phyloP scores from a whole-genome alignment of 2,329 filamentous ascomycete genomes.

The Paraphoma sp. region DNA sequence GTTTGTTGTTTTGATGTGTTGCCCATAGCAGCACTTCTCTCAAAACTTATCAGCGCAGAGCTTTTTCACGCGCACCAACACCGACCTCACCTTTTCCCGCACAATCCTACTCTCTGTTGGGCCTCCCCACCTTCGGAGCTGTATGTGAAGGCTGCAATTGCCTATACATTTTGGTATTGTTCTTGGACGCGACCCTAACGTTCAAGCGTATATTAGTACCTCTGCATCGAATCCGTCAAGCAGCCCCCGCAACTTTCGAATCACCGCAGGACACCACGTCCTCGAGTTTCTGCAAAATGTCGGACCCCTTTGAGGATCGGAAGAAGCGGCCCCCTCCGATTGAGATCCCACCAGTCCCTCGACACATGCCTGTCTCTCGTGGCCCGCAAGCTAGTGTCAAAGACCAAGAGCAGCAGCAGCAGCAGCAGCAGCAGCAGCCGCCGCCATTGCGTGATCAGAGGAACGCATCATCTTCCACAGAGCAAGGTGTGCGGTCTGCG shows the following conservation, averaged over 20 bases:
- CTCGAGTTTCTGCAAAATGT: conserved; percentile 15
- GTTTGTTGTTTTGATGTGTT: conserved; percentile 26
- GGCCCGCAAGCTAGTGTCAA: conserved; percentile 6
- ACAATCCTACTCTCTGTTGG: too few relatives aligned
- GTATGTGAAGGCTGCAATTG: neutral
- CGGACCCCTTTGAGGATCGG: conserved; percentile 13
- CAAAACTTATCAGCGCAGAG: neutral
- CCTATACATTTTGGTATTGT: neutral
- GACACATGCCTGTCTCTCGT: conserved; percentile 18
- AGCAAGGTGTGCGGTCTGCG: conserved; percentile 9
- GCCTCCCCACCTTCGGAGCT: neutral
- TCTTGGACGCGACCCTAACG: neutral
- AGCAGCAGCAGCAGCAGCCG: conserved; percentile 11
- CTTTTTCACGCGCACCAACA: neutral
- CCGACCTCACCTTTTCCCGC: neutral
- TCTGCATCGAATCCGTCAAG: too few relatives aligned
- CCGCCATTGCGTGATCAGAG: conserved; percentile 9
- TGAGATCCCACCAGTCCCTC: conserved; percentile 19
- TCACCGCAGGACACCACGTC: too few relatives aligned
- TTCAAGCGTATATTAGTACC: too few relatives aligned
- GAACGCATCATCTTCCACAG: conserved; percentile 10
- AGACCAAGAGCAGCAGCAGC: conserved; percentile 14
- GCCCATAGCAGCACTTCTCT: conserved; percentile 15
- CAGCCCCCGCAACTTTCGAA: too few relatives aligned
- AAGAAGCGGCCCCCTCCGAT: conserved; percentile 39